phyloP scores from a whole-genome alignment of 257 asterid genomes.

The Ligustrum vulgare region DNA sequence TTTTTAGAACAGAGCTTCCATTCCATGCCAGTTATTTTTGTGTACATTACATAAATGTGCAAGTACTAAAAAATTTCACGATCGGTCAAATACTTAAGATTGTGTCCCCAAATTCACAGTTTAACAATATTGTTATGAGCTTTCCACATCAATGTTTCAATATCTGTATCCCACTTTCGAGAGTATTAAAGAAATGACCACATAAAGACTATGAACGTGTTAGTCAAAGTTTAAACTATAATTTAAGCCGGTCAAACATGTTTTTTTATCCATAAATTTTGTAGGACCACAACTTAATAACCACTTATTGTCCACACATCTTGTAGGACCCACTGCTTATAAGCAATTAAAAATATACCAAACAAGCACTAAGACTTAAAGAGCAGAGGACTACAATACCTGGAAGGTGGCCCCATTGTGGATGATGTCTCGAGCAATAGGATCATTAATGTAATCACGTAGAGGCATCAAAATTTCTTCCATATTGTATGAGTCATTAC shows the following conservation, averaged over 20 bases:
- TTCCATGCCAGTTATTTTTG: background rate
- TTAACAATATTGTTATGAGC: background rate
- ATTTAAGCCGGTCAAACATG: background rate
- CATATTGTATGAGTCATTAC: conserved; percentile 66
- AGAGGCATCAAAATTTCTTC: conserved; percentile 81
- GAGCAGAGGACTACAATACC: conserved; percentile 46
- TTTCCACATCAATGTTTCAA: background rate
- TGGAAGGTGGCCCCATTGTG: conserved; percentile 99
- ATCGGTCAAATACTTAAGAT: background rate
- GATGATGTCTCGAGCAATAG: conserved; percentile 75
- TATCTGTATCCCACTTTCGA: conserved; percentile 13
- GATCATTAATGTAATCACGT: conserved; percentile 72
- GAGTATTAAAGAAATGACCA: conserved; percentile 7
- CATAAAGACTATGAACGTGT: background rate
- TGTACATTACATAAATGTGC: background rate
- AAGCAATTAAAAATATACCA: background rate
- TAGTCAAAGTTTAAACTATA: background rate
- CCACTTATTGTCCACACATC: background rate
- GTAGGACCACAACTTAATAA: background rate
- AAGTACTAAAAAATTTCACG: background rate
- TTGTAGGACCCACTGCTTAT: background rate
- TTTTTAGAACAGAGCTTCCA: too few species aligned
- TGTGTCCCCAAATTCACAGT: background rate
- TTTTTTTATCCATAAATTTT: background rate
- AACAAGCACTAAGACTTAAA: background rate